Base-by-base conservation (phyloP, 1,284 basidiomycete genomes). In the Cutaneotrichosporon sp. region DNA sequence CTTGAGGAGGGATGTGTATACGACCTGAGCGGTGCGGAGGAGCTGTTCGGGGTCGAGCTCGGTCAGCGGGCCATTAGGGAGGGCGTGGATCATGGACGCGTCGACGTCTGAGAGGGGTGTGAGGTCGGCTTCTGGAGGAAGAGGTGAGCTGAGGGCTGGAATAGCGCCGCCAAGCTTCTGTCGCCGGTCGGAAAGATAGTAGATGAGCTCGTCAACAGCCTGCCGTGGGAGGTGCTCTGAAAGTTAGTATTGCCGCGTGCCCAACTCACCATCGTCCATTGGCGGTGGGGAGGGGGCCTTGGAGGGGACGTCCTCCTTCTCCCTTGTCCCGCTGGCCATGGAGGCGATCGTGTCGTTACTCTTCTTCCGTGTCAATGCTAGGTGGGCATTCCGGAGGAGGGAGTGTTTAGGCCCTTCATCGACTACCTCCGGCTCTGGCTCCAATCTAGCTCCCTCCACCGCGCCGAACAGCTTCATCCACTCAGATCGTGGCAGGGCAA, bases 1-100 rank as follows among this genome's bases (percentile, higher is more conserved):
- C 75, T 96, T 96, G 77, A 98, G 93, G 59, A 98, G 76, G 8
- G 89, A 91, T 0, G 96, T 98, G 68, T 98, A 92, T 19, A 97
- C 88, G 19, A 97, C 84, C 74, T 96, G 92, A 1, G 92, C 93
- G 47, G 87, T 87, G 22, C 88, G 81, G 27, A 91, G 79, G 6
- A 96, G 79, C 59, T 94, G 84, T 53, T 88, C 86, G 0, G 88
- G 84, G 0, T 82, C 84, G 14, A 94, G 78, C 4, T 82, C 78
- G 0, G 81, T 73, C 27, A 92, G 75, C 0, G 88, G 84, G 0
- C 82, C 78, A 59, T 87, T 80, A 60, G 90, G 90, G 45, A 90
- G 84, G 5, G 51, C 32, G 43, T 71, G 63, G 3, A 94, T 79
- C 27, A 88, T 85, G n/a, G 83, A 80, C 0, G 82, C 76, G 0